These are phyloP conservation scores for Lagenidium sp. DNA, from an alignment of 352 stramenopile genomes.

Conservation along the genomic window DNA sequence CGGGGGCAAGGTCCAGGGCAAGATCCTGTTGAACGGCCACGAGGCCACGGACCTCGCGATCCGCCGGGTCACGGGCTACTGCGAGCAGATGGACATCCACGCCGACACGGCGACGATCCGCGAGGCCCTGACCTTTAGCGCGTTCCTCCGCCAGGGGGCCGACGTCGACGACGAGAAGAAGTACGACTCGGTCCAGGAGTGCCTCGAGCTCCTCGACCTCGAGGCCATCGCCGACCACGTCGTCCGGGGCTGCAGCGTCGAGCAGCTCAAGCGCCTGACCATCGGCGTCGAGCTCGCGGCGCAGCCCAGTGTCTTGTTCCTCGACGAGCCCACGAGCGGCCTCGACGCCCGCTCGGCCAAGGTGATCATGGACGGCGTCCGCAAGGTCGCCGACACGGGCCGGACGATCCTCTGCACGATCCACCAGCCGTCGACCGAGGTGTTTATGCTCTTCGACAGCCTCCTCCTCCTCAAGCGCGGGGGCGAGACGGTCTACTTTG, in stretches of 20 bases:
- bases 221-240: constrained; percentile 13
- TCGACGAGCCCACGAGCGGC: constrained; percentile 53
- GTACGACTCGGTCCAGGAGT: constrained; percentile 11
- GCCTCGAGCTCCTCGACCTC: constrained; percentile 13
- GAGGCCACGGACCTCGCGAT: constrained; percentile 13
- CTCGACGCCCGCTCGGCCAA: constrained; percentile 26
- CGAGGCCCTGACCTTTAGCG: constrained; percentile 14
- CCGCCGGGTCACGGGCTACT: constrained; percentile 16
- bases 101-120: constrained; percentile 51
- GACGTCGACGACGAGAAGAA: constrained; percentile 8
- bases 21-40: constrained; percentile 22
- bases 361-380: constrained; percentile 25
- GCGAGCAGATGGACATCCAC: constrained; percentile 74
- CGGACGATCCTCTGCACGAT: constrained; percentile 80
- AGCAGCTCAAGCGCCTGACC: constrained; percentile 25
- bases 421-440: constrained; percentile 77
- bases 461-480: constrained; percentile 51
- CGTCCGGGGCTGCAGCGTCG: constrained; percentile 11
- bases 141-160: constrained; percentile 32
- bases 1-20: constrained; percentile 53
- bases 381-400: constrained; percentile 52
- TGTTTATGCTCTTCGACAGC: constrained; percentile 76
- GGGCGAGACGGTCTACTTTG: constrained; percentile 27
- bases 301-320: constrained; percentile 58
- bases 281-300: constrained; percentile 47